Conservation (phyloP, 2,329 filamentous ascomycete genomes). For the Didymella pinodella region DNA sequence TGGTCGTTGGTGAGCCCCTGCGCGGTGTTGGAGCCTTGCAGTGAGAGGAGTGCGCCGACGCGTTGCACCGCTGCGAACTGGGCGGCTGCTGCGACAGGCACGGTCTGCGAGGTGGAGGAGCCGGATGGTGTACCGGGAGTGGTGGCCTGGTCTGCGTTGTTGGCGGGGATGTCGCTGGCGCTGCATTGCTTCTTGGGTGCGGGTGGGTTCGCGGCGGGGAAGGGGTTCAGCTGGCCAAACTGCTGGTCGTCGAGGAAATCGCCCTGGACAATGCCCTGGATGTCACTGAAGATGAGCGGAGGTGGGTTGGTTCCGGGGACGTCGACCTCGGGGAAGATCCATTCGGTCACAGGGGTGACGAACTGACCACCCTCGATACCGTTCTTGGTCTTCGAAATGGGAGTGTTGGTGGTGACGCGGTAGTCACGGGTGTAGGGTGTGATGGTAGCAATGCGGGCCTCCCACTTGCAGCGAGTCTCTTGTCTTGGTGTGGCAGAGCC, state of each 20-base stretch:
- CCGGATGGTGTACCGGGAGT: not conserved
- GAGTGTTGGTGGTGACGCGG: constrained; percentile 47
- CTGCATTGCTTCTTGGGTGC: constrained; percentile 37
- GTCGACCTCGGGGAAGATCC: constrained; percentile 55
- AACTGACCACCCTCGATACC: constrained; percentile 54
- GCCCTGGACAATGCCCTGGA: constrained; percentile 47
- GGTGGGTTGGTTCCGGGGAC: constrained; percentile 50
- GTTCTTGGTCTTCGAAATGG: constrained; percentile 49
- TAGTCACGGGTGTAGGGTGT: constrained; percentile 54
- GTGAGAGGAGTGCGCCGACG: constrained; percentile 39
- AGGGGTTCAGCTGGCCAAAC: constrained; percentile 52
- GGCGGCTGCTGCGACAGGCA: constrained; percentile 28
- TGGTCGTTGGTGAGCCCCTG: constrained; percentile 28
- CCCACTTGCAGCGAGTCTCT: constrained; percentile 53
- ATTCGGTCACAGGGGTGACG: constrained; percentile 53
- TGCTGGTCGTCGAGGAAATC: constrained; percentile 41
- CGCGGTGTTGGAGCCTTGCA: constrained; percentile 43
- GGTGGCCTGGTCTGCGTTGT: not conserved
- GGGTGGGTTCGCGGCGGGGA: constrained; percentile 43
- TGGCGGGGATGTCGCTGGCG: constrained; percentile 28
- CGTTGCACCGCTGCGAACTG: constrained; percentile 40
- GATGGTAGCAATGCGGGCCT: constrained; percentile 42
- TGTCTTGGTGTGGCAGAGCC: constrained; percentile 44
- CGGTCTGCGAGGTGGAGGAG: constrained; percentile 14
- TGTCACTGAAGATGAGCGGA: constrained; percentile 42